Base-by-base conservation (phyloP, 495 filamentous ascomycete species). In the Aspergillus funiculosus region DNA sequence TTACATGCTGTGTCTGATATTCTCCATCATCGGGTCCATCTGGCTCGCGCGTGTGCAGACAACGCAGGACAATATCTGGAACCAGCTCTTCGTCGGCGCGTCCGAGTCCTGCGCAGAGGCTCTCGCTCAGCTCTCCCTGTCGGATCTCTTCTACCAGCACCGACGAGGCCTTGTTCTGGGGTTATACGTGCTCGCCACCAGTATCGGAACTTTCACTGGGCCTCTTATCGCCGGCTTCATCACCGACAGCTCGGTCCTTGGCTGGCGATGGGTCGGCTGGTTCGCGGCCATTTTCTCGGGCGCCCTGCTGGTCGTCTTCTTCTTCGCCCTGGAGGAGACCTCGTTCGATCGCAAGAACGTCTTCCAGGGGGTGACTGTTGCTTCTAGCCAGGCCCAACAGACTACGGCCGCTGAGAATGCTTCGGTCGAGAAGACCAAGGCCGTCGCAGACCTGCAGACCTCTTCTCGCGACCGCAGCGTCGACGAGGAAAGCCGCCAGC, bases 261-360 rank as follows among this genome's bases (percentile, higher is more conserved):
- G 31, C 9, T 34, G 31, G 31, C 13, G 31, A 15, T 34, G 60
- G 59, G 54, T 59, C 15, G 63, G 61, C 4, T 66, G 62, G 61
- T 19, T 56, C 7, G 57, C 50, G 21, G 61, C 43, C 4, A 64
- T 63, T n/a, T 57, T 66, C 15, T 55, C 50, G 0, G 59, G 52
- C 8, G 43, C 36, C 5, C 34, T 55, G 7, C 3, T 66, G 3
- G 8, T 60, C 21, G 14, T 61, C 9, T 50, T 62, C 25, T 56
- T 44, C 34, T 60, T 62, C 14, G 47, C 44, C 6, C 29, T 60
- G 13, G 59, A 62, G 26, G 59, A 62, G 45, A 62, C 59, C 2
- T 32, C 31, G 34, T 62, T 62, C 26, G 59, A 60, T 40, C 57
- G 59, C 17, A 47, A 28, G 26, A n/a, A 7, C 1, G 26, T 28